Evolutionary conservation across 345 rosid genomes (phyloP).

Genomic region (Eucalyptus cloeziana): DNA sequence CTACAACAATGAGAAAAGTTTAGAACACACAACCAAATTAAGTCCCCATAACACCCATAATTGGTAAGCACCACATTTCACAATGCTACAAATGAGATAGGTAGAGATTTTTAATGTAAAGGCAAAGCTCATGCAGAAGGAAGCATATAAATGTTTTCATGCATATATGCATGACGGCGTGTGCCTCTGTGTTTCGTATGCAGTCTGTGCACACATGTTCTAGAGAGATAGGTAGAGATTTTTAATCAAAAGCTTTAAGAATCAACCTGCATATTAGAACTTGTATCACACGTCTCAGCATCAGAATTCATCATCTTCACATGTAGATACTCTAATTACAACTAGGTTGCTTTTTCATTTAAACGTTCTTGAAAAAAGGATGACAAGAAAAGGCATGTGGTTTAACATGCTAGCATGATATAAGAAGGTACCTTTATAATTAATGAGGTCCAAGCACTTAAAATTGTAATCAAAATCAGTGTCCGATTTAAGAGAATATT

Average conservation of each 20-base stretch:
- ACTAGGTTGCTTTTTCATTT: not conserved
- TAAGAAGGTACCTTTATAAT: not conserved
- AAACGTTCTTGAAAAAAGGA: not conserved
- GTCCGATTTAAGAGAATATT: not conserved
- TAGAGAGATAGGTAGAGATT: not conserved
- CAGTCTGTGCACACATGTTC: not conserved
- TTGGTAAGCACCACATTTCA: not conserved
- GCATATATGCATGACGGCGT: not conserved
- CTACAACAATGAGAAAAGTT: not conserved
- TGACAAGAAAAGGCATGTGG: not conserved
- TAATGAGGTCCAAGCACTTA: not conserved
- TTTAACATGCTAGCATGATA: not conserved
- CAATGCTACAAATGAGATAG: not conserved
- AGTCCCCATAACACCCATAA: not conserved
- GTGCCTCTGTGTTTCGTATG: not conserved
- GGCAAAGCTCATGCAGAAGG: not conserved
- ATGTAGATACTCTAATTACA: not conserved
- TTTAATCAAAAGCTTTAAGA: not conserved
- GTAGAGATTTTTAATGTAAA: not conserved
- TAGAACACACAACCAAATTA: not conserved
- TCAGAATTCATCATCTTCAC: not conserved
- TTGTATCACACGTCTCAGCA: not conserved
- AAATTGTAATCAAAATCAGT: not conserved
- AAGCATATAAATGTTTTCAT: not conserved
- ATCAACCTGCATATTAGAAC: not conserved